Percentiles rank a stretch among this genome's conserved stretches.
phyloP scores from a whole-genome alignment of 257 asterid genomes.

The Misopates orontium region DNA sequence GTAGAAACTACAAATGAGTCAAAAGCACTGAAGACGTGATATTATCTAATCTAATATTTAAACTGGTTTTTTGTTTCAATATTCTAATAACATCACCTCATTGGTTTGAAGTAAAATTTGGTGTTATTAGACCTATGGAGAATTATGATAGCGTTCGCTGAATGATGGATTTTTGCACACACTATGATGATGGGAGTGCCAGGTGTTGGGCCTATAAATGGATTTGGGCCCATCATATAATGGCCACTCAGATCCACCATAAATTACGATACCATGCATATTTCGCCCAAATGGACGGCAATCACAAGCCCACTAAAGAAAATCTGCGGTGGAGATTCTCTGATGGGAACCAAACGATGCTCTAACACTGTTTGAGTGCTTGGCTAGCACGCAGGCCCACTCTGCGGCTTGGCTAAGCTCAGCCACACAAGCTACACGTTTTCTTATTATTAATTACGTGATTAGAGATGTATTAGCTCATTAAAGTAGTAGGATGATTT shows the following conservation, averaged over 20 bases:
- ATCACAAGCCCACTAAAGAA: constrained; percentile 4
- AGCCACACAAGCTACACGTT: background rate
- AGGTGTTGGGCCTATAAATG: constrained; percentile 41
- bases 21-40: too few species aligned
- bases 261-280: constrained; percentile 39
- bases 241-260: constrained; percentile 42
- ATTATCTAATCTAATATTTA: too few species aligned
- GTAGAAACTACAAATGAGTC: too few species aligned
- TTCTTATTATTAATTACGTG: background rate
- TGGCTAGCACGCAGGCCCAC: constrained; percentile 50
- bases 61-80: too few species aligned
- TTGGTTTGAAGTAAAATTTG: too few species aligned
- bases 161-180: too few species aligned
- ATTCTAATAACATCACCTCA: too few species aligned
- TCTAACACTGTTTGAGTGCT: constrained; percentile 35
- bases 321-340: constrained; percentile 32
- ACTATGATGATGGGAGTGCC: constrained; percentile 34
- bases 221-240: constrained; percentile 41
- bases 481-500: too few species aligned
- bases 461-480: constrained; percentile 10
- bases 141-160: too few species aligned
- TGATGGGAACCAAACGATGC: constrained; percentile 38
- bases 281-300: constrained; percentile 45
- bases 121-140: too few species aligned
- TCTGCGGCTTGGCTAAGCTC: constrained; percentile 28